Conservation (phyloP, 169 alveolate species). For the Eimeria necatrix region DNA sequence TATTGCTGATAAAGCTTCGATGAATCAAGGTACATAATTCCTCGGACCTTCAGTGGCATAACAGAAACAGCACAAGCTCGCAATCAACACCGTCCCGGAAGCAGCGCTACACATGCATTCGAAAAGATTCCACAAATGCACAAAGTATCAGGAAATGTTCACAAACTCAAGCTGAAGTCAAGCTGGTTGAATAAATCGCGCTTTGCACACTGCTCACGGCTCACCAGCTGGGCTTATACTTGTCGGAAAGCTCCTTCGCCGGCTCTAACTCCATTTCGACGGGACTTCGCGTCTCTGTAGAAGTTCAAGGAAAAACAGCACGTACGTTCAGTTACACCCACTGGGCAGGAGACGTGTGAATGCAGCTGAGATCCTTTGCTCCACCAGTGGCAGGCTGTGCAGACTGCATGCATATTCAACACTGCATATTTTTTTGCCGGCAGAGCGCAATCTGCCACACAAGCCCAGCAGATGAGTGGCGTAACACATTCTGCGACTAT, state of each 20-base stretch:
- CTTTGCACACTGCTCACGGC: background rate
- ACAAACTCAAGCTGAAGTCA: background rate
- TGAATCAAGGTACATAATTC: constrained; percentile 55
- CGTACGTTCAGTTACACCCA: too few species aligned
- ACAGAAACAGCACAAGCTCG: background rate
- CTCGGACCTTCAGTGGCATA: constrained; percentile 26
- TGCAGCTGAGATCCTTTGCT: too few species aligned
- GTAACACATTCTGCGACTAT: too few species aligned
- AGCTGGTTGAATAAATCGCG: background rate
- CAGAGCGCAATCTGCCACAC: too few species aligned
- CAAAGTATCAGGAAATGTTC: background rate
- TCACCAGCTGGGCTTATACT: constrained; percentile 68
- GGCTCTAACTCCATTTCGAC: constrained; percentile 16
- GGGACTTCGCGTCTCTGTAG: constrained; percentile 29
- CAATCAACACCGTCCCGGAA: too few species aligned
- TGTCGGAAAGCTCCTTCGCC: constrained; percentile 22
- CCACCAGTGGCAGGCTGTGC: too few species aligned
- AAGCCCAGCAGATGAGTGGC: too few species aligned
- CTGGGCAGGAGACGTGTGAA: too few species aligned
- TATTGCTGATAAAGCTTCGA: constrained; percentile 78
- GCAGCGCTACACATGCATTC: background rate
- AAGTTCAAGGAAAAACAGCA: background rate
- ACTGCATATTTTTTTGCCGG: too few species aligned
- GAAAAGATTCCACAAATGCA: background rate
- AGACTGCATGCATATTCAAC: too few species aligned